These are phyloP conservation scores for Lolium rigidum DNA, from an alignment of 176 grass and related monocot genomes.

Conservation along the genomic window DNA sequence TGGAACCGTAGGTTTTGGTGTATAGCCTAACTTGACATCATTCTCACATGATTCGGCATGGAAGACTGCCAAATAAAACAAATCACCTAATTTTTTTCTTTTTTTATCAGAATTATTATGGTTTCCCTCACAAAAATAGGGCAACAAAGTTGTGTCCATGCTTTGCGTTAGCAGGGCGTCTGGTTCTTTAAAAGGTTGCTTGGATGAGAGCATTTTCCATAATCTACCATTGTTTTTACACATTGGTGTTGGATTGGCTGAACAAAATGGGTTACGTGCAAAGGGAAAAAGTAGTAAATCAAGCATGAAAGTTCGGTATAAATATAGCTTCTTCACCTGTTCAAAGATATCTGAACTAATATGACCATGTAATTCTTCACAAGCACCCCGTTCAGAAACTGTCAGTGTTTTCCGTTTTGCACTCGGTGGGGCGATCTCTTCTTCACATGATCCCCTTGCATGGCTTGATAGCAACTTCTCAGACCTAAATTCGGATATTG, in stretches of 20 bases:
- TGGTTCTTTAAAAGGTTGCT: neutral
- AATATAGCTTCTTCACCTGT: slow-evolving; percentile 4
- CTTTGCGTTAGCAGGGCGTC: neutral
- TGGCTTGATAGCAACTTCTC: slow-evolving; percentile 20
- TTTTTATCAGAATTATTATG: neutral
- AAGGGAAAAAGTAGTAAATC: neutral
- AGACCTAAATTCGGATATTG: slow-evolving; percentile 19
- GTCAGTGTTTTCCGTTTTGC: neutral
- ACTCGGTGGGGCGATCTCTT: neutral
- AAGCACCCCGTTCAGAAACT: slow-evolving; percentile 1
- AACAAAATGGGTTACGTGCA: slow-evolving; percentile 8
- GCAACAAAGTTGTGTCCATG: slow-evolving; percentile 1
- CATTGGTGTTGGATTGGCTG: neutral
- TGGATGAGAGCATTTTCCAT: neutral
- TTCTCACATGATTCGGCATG: slow-evolving; percentile 1
- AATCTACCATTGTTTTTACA: neutral
- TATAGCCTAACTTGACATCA: slow-evolving; percentile 31
- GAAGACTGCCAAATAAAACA: slow-evolving; percentile 3
- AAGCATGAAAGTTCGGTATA: neutral
- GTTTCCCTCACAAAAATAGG: neutral
- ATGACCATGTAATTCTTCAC: slow-evolving; percentile 10
- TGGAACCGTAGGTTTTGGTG: neutral
- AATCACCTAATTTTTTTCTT: neutral
- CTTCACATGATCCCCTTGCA: neutral
- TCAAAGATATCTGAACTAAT: slow-evolving; percentile 17